Percentiles rank a stretch among this genome's conserved stretches.
Conservation (phyloP, 805 yeast genomes). For the Kuraishia floccosa region DNA sequence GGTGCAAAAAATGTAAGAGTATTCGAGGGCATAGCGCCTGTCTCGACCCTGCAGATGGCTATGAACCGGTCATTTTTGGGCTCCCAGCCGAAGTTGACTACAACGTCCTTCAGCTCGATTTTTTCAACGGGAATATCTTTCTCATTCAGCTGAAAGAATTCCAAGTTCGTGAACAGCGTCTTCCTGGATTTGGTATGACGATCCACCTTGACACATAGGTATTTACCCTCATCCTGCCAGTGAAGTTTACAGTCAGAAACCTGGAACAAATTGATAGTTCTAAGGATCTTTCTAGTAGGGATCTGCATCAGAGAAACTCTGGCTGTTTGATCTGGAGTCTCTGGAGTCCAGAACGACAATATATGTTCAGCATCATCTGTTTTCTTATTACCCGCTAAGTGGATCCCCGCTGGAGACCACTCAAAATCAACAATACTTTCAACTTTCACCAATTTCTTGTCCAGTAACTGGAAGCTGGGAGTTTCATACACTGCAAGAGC, state of each 20-base stretch:
- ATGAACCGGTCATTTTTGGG: conserved; percentile 85
- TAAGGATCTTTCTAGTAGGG: conserved; percentile 70
- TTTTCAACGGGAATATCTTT: conserved; percentile 92
- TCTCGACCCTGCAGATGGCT: conserved; percentile 55
- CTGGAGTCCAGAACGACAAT: conserved; percentile 96
- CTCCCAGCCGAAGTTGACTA: conserved; percentile 90
- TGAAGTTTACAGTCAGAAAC: conserved; percentile 82
- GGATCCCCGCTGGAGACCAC: conserved; percentile 86
- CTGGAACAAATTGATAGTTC: conserved; percentile 91
- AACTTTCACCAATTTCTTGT: conserved; percentile 74
- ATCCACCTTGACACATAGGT: conserved; percentile 87
- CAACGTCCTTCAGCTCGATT: conserved; percentile 84
- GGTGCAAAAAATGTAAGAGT: conserved; percentile 73
- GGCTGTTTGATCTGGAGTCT: conserved; percentile 79
- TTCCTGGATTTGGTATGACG: conserved; percentile 94
- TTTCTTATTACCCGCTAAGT: conserved; percentile 42
- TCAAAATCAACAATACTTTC: conserved; percentile 85
- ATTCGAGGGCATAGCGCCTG: conserved; percentile 49
- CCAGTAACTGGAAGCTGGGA: conserved; percentile 65
- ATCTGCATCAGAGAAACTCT: conserved; percentile 85
- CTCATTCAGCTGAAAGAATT: conserved; percentile 79
- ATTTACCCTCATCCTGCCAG: conserved; percentile 88
- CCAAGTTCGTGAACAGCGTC: conserved; percentile 83
- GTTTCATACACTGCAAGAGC: conserved; percentile 87
- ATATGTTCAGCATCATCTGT: conserved; percentile 48